Evolutionary conservation across 2,329 filamentous ascomycete species (phyloP).

Genomic region (Penicillium sp.): DNA sequence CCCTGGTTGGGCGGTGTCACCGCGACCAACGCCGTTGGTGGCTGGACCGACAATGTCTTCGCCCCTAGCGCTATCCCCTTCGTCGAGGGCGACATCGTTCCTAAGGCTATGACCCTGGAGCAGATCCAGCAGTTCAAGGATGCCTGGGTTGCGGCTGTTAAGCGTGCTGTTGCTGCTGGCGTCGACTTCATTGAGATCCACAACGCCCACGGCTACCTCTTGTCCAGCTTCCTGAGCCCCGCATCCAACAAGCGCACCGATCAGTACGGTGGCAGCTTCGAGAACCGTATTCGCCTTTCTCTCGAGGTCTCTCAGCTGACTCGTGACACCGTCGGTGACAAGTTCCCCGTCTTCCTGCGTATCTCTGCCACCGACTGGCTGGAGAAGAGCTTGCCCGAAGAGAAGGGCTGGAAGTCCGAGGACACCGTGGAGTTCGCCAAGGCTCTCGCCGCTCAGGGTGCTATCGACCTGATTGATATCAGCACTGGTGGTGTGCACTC

Average conservation of each 20-base stretch:
- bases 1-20: slow-evolving; percentile 43
- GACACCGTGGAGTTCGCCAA: slow-evolving; percentile 60
- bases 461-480: slow-evolving; percentile 76
- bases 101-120: slow-evolving; percentile 62
- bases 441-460: slow-evolving; percentile 63
- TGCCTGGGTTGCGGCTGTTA: slow-evolving; percentile 56
- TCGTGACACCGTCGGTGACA: slow-evolving; percentile 57
- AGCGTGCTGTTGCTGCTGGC: slow-evolving; percentile 61
- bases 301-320: slow-evolving; percentile 62
- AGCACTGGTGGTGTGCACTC: slow-evolving; percentile 67
- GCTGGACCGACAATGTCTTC: slow-evolving; percentile 52
- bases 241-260: slow-evolving; percentile 64
- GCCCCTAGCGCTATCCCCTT: slow-evolving; percentile 60
- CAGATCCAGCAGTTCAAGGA: slow-evolving; percentile 64
- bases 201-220: slow-evolving; percentile 70
- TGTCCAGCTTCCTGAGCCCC: slow-evolving; percentile 65
- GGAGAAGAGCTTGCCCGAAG: slow-evolving; percentile 51
- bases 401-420: slow-evolving; percentile 61
- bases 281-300: slow-evolving; percentile 62
- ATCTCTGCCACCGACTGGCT: slow-evolving; percentile 72
- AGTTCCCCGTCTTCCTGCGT: slow-evolving; percentile 67
- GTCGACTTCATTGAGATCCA: slow-evolving; percentile 77
- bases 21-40: slow-evolving; percentile 50
- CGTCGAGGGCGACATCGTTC: slow-evolving; percentile 55
- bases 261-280: slow-evolving; percentile 47